Base-by-base conservation (phyloP, 1,139 yeast genomes). In the Taphrina pruni region DNA sequence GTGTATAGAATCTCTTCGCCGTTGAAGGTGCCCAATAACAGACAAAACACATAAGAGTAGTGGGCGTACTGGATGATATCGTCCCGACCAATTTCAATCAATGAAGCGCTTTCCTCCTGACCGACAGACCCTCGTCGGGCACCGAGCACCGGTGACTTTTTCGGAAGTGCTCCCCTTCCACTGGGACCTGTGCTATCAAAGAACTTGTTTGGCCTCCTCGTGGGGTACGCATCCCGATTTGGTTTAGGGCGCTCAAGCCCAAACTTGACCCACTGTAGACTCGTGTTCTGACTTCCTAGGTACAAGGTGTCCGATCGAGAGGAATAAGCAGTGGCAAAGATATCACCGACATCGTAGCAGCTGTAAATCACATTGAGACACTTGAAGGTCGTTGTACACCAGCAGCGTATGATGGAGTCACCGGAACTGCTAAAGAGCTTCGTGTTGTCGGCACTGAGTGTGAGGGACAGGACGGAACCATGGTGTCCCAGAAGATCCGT, bases 261-360 rank as follows among this genome's bases (percentile, higher is more conserved):
- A 77, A 73, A 60, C 76, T 78, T 79, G 72, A 90, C 86, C 88
- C 90, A 93, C 52, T 90, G 84, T 32, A 94, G 84, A 0, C 94
- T 85, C 0, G 98, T 97, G 76, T 93, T 93, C 77, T 94, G 98
- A 11, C 97, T 88, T 0, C 99, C 99, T 73, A 91, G 85, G 73
- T 88, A 90, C 11, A 94, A 80, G 0, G 91, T 85, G 62, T 86
- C 84, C 14, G 85, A 77, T 0, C 79, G 74, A 26, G 86, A 86
- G 41, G 88, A 84, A 87, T 95, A 91, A 5, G 87, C 85, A 45
- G 94, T 80, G 5, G 97, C 88, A 76, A 94, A 93, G 21, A 94
- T 88, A 77, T 94, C 99, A 56, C 99, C 99, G 66, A 94, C 89
- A 78, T 94, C 99, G 57, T 89, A 84, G 20, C 88, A 78, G 0